phyloP scores from a whole-genome alignment of 768 basidiomycete genomes.

The Tremella yokohamensis region DNA sequence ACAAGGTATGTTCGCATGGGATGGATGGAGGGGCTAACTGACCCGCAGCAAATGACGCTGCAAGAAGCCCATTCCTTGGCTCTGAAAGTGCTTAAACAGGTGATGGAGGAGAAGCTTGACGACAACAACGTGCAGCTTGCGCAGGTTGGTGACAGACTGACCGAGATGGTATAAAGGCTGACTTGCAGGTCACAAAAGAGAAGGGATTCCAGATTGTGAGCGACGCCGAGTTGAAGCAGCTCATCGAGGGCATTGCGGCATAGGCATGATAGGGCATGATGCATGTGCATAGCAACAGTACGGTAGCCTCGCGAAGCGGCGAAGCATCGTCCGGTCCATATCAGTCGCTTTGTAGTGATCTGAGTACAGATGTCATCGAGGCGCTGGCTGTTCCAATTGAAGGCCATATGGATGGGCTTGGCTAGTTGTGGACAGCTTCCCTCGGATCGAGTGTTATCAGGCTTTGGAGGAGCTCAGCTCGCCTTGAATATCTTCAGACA shows the following conservation, averaged over 20 bases:
- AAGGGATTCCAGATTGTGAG: constrained; percentile 87
- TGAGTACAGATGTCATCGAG: too few relatives aligned
- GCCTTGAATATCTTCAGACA: constrained; percentile 40
- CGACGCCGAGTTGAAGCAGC: constrained; percentile 72
- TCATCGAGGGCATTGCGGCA: constrained; percentile 66
- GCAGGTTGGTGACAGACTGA: constrained; percentile 59
- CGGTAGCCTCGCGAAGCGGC: neutral
- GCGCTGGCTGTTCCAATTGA: too few relatives aligned
- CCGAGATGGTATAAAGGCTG: neutral
- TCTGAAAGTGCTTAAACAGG: constrained; percentile 89
- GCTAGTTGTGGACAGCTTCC: too few relatives aligned
- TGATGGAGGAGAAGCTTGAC: constrained; percentile 99
- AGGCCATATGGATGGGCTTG: too few relatives aligned
- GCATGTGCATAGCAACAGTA: constrained; percentile 11
- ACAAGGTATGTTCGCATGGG: constrained; percentile 62
- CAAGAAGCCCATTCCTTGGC: constrained; percentile 81
- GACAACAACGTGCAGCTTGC: constrained; percentile 98
- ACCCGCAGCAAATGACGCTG: constrained; percentile 77
- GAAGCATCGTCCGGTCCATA: neutral
- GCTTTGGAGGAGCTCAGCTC: neutral
- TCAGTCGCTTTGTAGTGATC: too few relatives aligned
- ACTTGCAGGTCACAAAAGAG: constrained; percentile 66
- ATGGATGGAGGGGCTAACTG: constrained; percentile 14
- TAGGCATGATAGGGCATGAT: constrained; percentile 13
- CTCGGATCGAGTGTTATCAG: too few relatives aligned